Percentiles rank a stretch among this genome's conserved stretches.
Conservation (phyloP, 345 rosid genomes). For the Carallia pectinifolia region DNA sequence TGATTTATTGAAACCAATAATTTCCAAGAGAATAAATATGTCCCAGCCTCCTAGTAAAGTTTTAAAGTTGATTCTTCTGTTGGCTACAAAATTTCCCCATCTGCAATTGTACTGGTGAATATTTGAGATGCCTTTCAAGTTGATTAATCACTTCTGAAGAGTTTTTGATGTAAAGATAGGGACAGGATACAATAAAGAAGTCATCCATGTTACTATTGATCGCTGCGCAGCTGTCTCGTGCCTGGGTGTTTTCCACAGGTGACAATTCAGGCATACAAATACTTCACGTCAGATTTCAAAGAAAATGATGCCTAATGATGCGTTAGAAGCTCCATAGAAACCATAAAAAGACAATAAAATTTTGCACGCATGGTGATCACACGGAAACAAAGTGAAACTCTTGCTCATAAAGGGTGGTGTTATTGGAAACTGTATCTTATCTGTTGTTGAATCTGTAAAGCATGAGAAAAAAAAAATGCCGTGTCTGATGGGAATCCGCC, state of each 20-base stretch:
- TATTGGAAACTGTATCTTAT: too few species aligned
- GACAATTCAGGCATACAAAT: not conserved
- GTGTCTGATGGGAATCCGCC: not conserved
- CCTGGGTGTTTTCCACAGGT: too few species aligned
- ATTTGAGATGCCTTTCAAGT: not conserved
- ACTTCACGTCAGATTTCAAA: not conserved
- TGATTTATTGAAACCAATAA: not conserved
- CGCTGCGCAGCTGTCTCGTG: too few species aligned
- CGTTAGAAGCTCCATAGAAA: too few species aligned
- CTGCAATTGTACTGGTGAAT: not conserved
- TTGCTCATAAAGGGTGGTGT: too few species aligned
- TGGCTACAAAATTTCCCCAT: not conserved
- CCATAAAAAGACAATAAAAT: too few species aligned
- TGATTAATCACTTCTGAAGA: not conserved
- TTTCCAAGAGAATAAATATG: not conserved
- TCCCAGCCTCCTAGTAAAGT: not conserved
- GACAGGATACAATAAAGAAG: not conserved
- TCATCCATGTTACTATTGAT: not conserved
- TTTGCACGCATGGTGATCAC: too few species aligned
- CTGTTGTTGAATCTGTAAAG: too few species aligned
- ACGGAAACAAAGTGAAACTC: too few species aligned
- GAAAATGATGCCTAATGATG: not conserved
- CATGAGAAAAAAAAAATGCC: not conserved
- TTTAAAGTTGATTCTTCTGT: not conserved
- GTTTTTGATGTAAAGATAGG: too few species aligned